A percentile compares a stretch with the other conserved stretches of the same genome.
These are phyloP conservation scores for Lepidopterella palustris DNA, from an alignment of 495 filamentous ascomycete species.

Conservation along the genomic window DNA sequence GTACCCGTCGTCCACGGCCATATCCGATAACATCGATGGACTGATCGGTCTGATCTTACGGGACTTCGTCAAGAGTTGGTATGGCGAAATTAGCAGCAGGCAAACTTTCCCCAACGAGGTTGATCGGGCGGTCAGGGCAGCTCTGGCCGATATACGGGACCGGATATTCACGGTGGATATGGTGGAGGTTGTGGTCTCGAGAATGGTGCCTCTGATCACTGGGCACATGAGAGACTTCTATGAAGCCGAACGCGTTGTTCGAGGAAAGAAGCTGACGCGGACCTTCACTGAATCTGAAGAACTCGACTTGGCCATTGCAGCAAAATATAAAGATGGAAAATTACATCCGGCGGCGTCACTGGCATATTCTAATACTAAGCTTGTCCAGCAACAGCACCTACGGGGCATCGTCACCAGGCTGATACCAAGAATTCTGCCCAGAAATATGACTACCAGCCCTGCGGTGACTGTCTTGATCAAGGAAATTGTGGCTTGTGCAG, in stretches of 20 bases:
- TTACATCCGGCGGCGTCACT: slow-evolving; percentile 85
- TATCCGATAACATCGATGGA: slow-evolving; percentile 76
- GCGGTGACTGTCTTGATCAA: slow-evolving; percentile 72
- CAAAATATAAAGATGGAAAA: slow-evolving; percentile 82
- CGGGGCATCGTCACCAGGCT: slow-evolving; percentile 62
- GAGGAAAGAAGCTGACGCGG: slow-evolving; percentile 78
- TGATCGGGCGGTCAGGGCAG: slow-evolving; percentile 68
- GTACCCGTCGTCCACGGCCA: slow-evolving; percentile 68
- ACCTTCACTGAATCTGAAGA: slow-evolving; percentile 95
- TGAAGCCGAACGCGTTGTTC: slow-evolving; percentile 78
- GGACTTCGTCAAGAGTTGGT: slow-evolving; percentile 88
- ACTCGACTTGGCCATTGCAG: slow-evolving; percentile 86
- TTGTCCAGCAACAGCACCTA: slow-evolving; percentile 80
- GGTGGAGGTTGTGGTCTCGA: slow-evolving; percentile 69
- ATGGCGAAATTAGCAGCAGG: slow-evolving; percentile 73
- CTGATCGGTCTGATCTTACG: slow-evolving; percentile 69
- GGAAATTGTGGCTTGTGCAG: slow-evolving; percentile 76
- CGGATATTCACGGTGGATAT: slow-evolving; percentile 67
- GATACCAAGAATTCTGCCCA: slow-evolving; percentile 69
- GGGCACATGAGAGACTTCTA: slow-evolving; percentile 85
- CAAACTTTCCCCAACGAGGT: slow-evolving; percentile 77
- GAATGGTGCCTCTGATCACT: slow-evolving; percentile 84
- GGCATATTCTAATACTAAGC: slow-evolving; percentile 70
- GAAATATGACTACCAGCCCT: slow-evolving; percentile 65
- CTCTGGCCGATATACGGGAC: slow-evolving; percentile 63